phyloP scores from a whole-genome alignment of 805 yeast genomes.

The Spathaspora sp. region DNA sequence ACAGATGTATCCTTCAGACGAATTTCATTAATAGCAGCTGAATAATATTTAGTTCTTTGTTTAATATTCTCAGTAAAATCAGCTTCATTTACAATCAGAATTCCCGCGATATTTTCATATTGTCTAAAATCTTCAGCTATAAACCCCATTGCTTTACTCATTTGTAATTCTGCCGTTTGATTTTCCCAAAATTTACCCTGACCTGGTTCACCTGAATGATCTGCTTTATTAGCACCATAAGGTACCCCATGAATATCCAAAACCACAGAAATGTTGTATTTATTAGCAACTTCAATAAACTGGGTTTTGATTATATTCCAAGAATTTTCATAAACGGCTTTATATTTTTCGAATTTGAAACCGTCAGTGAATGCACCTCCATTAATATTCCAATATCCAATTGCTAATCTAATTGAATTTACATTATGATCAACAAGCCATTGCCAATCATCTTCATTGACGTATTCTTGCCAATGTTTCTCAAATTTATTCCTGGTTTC shows the following conservation, averaged over 20 bases:
- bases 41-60: slow-evolving; percentile 58
- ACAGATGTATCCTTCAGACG: slow-evolving; percentile 50
- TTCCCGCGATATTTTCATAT: slow-evolving; percentile 70
- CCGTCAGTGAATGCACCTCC: slow-evolving; percentile 55
- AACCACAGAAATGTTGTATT: slow-evolving; percentile 65
- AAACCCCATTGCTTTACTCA: slow-evolving; percentile 51
- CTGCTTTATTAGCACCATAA: slow-evolving; percentile 85
- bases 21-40: slow-evolving; percentile 58
- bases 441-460: slow-evolving; percentile 71
- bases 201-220: slow-evolving; percentile 69
- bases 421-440: slow-evolving; percentile 67
- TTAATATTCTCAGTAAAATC: slow-evolving; percentile 50
- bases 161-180: slow-evolving; percentile 36
- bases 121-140: slow-evolving; percentile 56
- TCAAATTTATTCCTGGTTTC: slow-evolving; percentile 53
- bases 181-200: slow-evolving; percentile 64
- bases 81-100: slow-evolving; percentile 86
- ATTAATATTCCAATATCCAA: slow-evolving; percentile 87
- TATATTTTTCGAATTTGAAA: slow-evolving; percentile 58
- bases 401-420: slow-evolving; percentile 80
- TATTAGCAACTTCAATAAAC: slow-evolving; percentile 56
- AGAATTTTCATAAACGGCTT: slow-evolving; percentile 60
- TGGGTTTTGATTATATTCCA: slow-evolving; percentile 60
- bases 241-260: slow-evolving; percentile 89
- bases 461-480: slow-evolving; percentile 62